Evolutionary conservation across 1,139 yeast species (phyloP).

Genomic region (Yamadazyma diospyri): DNA sequence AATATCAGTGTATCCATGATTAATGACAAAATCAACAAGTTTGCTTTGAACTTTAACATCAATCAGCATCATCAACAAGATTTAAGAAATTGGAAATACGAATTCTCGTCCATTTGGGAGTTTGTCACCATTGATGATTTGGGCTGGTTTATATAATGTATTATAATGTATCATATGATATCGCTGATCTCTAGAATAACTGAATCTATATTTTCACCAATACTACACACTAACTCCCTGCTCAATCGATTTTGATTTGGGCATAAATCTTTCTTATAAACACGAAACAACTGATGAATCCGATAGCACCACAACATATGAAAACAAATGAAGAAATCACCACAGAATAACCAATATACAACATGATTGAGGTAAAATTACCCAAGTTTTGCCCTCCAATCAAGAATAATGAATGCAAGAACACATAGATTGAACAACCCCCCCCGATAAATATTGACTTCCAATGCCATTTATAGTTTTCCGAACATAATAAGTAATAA

Average conservation of each 20-base stretch:
- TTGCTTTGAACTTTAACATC: conserved; percentile 1
- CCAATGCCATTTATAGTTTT: conserved; percentile 98
- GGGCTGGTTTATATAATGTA: conserved; percentile 28
- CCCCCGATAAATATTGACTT: conserved; percentile 85
- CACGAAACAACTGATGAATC: conserved; percentile 70
- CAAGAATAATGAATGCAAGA: conserved; percentile 75
- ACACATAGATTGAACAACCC: conserved; percentile 81
- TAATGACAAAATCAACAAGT: conserved; percentile 3
- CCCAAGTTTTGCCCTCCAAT: conserved; percentile 63
- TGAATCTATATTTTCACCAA: neutral
- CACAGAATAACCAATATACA: conserved; percentile 83
- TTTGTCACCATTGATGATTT: conserved; percentile 31
- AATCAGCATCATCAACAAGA: conserved; percentile 5
- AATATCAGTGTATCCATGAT: neutral
- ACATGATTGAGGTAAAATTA: conserved; percentile 71
- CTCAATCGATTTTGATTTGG: conserved; percentile 75
- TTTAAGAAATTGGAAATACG: conserved; percentile 28
- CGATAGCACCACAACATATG: conserved; percentile 84
- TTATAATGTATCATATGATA: neutral
- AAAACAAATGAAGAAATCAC: conserved; percentile 71
- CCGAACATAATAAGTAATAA: conserved; percentile 83
- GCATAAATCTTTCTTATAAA: conserved; percentile 79
- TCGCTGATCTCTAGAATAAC: conserved; percentile 3
- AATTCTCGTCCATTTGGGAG: conserved; percentile 23
- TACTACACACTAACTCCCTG: neutral